Percentiles rank a stretch among this genome's conserved stretches.
phyloP scores from a whole-genome alignment of 1,284 basidiomycete species.

The Coniferiporia weirii region DNA sequence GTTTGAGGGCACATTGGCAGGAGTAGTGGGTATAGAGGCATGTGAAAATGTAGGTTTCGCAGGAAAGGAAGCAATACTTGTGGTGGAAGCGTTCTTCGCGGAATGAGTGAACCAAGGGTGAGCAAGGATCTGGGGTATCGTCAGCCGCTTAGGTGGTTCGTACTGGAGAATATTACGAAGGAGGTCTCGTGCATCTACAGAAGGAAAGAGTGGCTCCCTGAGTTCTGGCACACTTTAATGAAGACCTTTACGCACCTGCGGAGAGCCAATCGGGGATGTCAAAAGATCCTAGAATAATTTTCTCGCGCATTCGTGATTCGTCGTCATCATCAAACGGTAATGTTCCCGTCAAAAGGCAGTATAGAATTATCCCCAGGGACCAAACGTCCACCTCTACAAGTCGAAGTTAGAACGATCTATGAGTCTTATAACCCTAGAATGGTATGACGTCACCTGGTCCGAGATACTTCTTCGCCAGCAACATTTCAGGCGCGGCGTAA shows the following conservation, averaged over 20 bases:
- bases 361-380: slow-evolving; percentile 95
- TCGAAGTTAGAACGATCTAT: slow-evolving; percentile 21
- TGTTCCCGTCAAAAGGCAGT: slow-evolving; percentile 88
- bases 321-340: slow-evolving; percentile 98
- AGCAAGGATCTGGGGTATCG: slow-evolving; percentile 81
- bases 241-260: slow-evolving; percentile 46
- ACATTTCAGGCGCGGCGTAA: slow-evolving; percentile 93
- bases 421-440: slow-evolving; percentile 17
- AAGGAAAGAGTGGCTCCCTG: slow-evolving; percentile 1
- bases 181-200: slow-evolving; percentile 75
- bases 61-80: slow-evolving; percentile 26
- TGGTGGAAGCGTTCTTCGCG: slow-evolving; percentile 25
- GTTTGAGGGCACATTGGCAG: slow-evolving; percentile 20
- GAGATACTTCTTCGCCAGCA: slow-evolving; percentile 83
- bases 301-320: slow-evolving; percentile 82
- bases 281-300: slow-evolving; percentile 85
- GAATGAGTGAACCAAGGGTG: slow-evolving; percentile 78
- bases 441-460: slow-evolving; percentile 63
- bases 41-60: slow-evolving; percentile 20
- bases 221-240: background rate
- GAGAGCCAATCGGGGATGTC: slow-evolving; percentile 92
- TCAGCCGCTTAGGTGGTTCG: slow-evolving; percentile 71
- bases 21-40: slow-evolving; percentile 21
- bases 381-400: slow-evolving; percentile 88
- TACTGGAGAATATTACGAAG: slow-evolving; percentile 76